These are phyloP conservation scores for Gaultheria prostrata DNA, from an alignment of 148 eudicot species.

Conservation along the genomic window DNA sequence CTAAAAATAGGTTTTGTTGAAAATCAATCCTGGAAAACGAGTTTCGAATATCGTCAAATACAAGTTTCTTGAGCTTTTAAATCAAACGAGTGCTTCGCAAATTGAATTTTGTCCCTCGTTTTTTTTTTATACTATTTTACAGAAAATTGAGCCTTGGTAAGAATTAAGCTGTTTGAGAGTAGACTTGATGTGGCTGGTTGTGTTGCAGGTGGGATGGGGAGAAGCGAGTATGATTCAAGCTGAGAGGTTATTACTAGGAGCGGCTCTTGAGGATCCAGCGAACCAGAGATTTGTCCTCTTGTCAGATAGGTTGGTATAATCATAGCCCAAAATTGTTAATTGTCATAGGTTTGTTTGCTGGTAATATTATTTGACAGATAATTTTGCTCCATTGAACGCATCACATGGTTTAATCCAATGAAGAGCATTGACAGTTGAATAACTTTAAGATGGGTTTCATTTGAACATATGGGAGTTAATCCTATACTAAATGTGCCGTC, in stretches of 20 bases:
- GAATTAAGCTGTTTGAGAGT: constrained; percentile 1
- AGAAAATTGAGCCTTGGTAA: neutral
- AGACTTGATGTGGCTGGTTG: constrained; percentile 12
- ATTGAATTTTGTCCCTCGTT: neutral
- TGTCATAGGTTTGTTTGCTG: neutral
- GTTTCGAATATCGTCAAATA: neutral
- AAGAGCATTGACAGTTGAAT: neutral
- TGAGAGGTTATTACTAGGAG: constrained; percentile 75
- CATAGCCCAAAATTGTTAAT: neutral
- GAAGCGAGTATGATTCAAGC: constrained; percentile 91
- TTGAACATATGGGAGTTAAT: neutral
- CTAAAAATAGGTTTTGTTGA: neutral
- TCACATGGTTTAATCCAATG: neutral
- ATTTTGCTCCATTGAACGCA: neutral
- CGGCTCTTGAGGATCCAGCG: constrained; percentile 85
- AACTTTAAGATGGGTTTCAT: neutral
- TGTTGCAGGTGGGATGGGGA: constrained; percentile 90
- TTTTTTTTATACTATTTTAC: neutral
- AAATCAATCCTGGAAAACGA: neutral
- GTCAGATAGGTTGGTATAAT: constrained; percentile 72
- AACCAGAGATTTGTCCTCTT: constrained; percentile 95
- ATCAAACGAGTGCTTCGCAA: neutral
- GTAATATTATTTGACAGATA: neutral
- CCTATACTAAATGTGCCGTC: neutral
- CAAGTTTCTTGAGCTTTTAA: neutral